A percentile compares a stretch with the other conserved stretches of the same genome.
Conservation (phyloP, 441 rosid genomes). For the Adansonia gregorii region DNA sequence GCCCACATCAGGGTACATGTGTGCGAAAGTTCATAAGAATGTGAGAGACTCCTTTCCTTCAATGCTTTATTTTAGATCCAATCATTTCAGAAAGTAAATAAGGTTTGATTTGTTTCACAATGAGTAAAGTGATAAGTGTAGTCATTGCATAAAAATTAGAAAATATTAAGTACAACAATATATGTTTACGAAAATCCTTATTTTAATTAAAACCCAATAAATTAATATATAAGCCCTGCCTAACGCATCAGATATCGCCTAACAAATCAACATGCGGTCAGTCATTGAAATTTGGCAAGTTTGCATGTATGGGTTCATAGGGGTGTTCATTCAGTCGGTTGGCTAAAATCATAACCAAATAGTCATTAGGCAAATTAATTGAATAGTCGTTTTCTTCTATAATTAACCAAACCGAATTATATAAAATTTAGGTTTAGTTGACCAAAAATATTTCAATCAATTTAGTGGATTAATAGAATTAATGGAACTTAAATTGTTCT, state of each 20-base stretch:
- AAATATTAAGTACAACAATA: background rate
- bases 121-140: background rate
- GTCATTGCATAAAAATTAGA: background rate
- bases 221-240: background rate
- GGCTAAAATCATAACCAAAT: too few species aligned
- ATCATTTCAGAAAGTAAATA: background rate
- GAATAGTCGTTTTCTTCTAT: too few species aligned
- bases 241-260: background rate
- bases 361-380: too few species aligned
- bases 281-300: background rate
- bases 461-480: too few species aligned
- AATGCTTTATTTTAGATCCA: background rate
- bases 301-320: background rate
- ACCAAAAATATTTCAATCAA: too few species aligned
- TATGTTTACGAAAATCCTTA: background rate
- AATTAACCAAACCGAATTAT: too few species aligned
- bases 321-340: too few species aligned
- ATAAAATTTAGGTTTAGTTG: too few species aligned
- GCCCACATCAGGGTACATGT: background rate
- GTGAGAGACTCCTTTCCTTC: background rate
- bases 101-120: background rate
- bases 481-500: too few species aligned
- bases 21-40: background rate
- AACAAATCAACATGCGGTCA: background rate
- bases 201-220: background rate